Evolutionary conservation across 108 stramenopile species (phyloP).

Genomic region (Cyclotella sp.): DNA sequence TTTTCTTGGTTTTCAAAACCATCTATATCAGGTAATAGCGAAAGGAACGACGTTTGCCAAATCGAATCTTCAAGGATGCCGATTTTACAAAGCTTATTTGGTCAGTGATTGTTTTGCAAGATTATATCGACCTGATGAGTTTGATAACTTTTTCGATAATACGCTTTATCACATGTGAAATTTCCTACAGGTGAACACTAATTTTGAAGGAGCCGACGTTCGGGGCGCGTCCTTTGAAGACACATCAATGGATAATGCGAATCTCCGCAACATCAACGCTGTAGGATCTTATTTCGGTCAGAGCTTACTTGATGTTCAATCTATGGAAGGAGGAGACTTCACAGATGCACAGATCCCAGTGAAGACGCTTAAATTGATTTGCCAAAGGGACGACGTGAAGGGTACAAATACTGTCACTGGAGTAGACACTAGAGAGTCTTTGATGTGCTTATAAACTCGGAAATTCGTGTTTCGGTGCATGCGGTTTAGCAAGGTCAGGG

Average conservation of each 20-base stretch:
- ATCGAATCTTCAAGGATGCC: slow-evolving; percentile 80
- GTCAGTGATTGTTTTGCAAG: slow-evolving; percentile 13
- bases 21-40: slow-evolving; percentile 59
- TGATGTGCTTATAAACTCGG: slow-evolving; percentile 70
- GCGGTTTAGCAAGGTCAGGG: too few species aligned
- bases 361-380: slow-evolving; percentile 70
- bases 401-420: slow-evolving; percentile 92
- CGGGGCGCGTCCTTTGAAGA: slow-evolving; percentile 84
- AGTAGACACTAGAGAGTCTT: slow-evolving; percentile 89
- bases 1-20: not conserved
- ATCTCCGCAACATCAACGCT: slow-evolving; percentile 67
- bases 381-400: slow-evolving; percentile 81
- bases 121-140: not conserved
- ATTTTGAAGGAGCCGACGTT: slow-evolving; percentile 78
- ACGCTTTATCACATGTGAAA: too few species aligned
- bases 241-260: slow-evolving; percentile 83
- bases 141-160: not conserved
- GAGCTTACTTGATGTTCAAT: slow-evolving; percentile 65
- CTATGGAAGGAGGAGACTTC: slow-evolving; percentile 80
- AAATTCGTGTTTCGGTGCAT: not conserved
- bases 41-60: slow-evolving; percentile 78
- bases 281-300: slow-evolving; percentile 76
- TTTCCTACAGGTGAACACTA: slow-evolving; percentile 56
- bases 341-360: slow-evolving; percentile 84
- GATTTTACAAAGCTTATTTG: slow-evolving; percentile 90